Base-by-base conservation (phyloP, 192 early-diverging fungal species). In the Backusella circina region DNA sequence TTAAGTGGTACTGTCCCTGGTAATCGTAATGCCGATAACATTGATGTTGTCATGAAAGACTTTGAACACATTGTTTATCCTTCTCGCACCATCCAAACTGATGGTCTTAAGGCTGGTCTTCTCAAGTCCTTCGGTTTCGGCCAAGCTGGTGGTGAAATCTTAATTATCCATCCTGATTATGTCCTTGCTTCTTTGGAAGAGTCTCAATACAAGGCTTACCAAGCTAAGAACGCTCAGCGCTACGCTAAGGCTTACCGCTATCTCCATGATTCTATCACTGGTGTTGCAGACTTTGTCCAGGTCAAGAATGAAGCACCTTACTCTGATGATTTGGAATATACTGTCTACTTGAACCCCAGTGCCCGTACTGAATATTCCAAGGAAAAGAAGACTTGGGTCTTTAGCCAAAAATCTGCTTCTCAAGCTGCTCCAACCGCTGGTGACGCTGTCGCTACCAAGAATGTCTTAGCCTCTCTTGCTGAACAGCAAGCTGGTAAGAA, bases 51-150 rank as follows among this genome's bases (percentile, higher is more conserved):
- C 1, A 87, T 98, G 73, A 78, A 84, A 44, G 82, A 93, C 74
- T 96, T 89, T 77, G 92, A 95, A 73, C 87, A 95, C 80, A 83
- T 93, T 47, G 74, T 96, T 32, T 98, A 95, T 83, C 92, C 93
- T 16, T 93, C 91, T 51, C 88, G 91, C 75, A 88, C 94, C 18
- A 94, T 98, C 75, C 90, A 95, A 78, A 98, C 96, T 16, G 88
- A 95, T 73, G 95, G 96, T 70, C 76, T 98, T 79, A 95, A 95
- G 84, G 95, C 96, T 3, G 95, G 87, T 76, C 75, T 98, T 67
- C 88, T 98, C 76, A 98, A 98, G 87, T 92, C 90, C 41, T 98
- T 98, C 83, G 96, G 96, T 44, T 98, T 96, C 84, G 95, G 96
- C 65, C 96, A 98, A 84, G 96, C 93, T 67, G 96, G 96, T 71